Percentiles rank a stretch among this genome's conserved stretches.
phyloP scores from a whole-genome alignment of 73 alveolate species.

The Paramecium caudatum region DNA sequence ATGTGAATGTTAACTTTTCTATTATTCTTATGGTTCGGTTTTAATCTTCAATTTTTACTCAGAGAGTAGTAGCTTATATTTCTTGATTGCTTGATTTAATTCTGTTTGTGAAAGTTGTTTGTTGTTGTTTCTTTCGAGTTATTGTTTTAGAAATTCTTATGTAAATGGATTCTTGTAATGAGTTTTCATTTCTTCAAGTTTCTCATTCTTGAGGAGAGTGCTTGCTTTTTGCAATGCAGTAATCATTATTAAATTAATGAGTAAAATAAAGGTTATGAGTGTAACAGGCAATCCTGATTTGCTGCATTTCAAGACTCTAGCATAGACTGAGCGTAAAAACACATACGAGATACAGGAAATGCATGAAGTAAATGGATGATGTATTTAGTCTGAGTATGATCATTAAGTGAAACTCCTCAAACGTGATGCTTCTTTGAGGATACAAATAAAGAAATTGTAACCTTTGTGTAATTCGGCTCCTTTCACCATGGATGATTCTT shows the following conservation, averaged over 20 bases:
- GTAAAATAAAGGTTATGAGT: conserved; percentile 51
- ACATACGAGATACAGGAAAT: conserved; percentile 45
- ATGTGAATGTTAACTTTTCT: neutral
- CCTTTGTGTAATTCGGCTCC: neutral
- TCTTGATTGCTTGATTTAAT: neutral
- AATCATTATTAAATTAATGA: conserved; percentile 51
- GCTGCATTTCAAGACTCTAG: conserved; percentile 6
- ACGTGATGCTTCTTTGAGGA: conserved; percentile 12
- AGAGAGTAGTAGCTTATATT: neutral
- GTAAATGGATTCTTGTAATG: neutral
- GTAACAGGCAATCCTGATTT: conserved; percentile 66
- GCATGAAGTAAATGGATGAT: conserved; percentile 18
- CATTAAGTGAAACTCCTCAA: conserved; percentile 42
- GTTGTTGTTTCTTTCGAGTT: neutral
- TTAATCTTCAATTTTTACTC: neutral
- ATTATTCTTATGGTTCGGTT: neutral
- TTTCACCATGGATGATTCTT: conserved; percentile 49
- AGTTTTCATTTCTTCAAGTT: neutral
- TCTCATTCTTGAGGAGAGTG: neutral
- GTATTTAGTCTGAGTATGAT: conserved; percentile 52
- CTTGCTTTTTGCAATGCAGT: too few species aligned
- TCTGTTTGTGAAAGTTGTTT: neutral
- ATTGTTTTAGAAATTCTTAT: neutral
- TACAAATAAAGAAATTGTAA: conserved; percentile 34
- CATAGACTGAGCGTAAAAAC: conserved; percentile 30